Base-by-base conservation (phyloP, 306 rosid species). In the Begonia masoniana region DNA sequence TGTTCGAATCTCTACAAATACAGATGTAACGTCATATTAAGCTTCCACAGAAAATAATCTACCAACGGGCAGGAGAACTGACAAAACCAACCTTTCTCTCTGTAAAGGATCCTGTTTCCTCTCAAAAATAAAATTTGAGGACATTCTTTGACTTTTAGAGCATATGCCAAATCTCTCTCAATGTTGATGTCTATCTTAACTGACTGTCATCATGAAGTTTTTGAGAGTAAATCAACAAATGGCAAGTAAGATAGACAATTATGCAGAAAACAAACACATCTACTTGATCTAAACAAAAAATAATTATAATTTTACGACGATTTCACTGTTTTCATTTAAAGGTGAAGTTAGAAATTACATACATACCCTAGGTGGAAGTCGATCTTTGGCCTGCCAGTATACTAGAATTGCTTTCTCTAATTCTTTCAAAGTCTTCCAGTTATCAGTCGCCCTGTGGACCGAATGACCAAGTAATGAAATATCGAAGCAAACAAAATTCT, bases 391-490 rank as follows among this genome's bases (percentile, higher is more conserved):
- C 6, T 75, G 62, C 96, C 94, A 71, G 42, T 65, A 91, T 42
- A 86, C 86, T 75, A 81, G 78, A 2, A 91, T 52, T 9, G 99
- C 99, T 75, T 86, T 79, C 75, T 86, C 96, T 19, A 91, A 74
- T 76, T 86, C 99, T 74, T 86, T 91, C 73, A 91, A 73, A 41
- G 69, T 74, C 71, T 77, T 86, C 99, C 99, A 91, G 67, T 91
- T 91, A 54, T 83, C 92, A 47, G 52, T 36, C 43, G 99, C 87
- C 68, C 96, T 83, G 72, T 24, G 53, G 35, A 68, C 41, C 64
- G 43, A 48, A 26, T 6, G 36, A 56, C 19, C 41, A 46, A 43
- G 9, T 36, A n/a, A 49, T 13, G 43, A 35, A 46, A 39, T 17
- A 17, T 47, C 31, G 48, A 46, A 58, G 51, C 15, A 3, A 31